Base-by-base conservation (phyloP, 108 stramenopile species). In the Nitzschia putrida region DNA sequence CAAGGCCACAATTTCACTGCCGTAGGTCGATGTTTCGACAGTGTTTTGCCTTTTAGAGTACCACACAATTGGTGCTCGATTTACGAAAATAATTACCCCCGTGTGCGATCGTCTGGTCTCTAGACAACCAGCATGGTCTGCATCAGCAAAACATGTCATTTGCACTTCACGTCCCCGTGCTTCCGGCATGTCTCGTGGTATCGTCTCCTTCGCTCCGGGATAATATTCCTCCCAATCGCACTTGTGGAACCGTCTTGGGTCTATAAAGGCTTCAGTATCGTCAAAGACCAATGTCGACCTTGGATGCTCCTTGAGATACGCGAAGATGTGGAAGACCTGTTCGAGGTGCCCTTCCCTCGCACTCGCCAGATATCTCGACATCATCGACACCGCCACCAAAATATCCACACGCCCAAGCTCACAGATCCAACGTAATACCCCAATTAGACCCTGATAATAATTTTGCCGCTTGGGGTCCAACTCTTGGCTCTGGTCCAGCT, bases 1-100 rank as follows among this genome's bases (percentile, higher is more conserved):
- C 69, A 83, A 42, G 11, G 78, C 85, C 42, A 68, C 37, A 41
- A 86, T 74, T 38, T 82, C 81, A 59, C 64, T 25, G 18, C 85
- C 83, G 69, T 82, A 89, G 11, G 80, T 77, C 20, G 69, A 68
- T 0, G 84, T 76, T 55, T 88, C 83, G 29, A 85, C 61, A 12
- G 81, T 9, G 41, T 6, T 9, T 57, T 88, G 88, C 45, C 66
- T 61, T 61, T 85, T 84, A 34, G 72, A 65, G 50, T 64, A 80
- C 69, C 75, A 82, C 2, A 74, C 12, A 11, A 85, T 77, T 10
- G 76, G 72, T 21, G 88, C 68, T n/a, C 56, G 52, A 53, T 85
- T 83, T 13, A 83, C 55, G 44, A 79, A 85, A 23, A 90, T 56
- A 0, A 90, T 11, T 13, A 86, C 57, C 0, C 84, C 88, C 38